phyloP scores from a whole-genome alignment of 1,284 basidiomycete species.

The Mycena citricolor region DNA sequence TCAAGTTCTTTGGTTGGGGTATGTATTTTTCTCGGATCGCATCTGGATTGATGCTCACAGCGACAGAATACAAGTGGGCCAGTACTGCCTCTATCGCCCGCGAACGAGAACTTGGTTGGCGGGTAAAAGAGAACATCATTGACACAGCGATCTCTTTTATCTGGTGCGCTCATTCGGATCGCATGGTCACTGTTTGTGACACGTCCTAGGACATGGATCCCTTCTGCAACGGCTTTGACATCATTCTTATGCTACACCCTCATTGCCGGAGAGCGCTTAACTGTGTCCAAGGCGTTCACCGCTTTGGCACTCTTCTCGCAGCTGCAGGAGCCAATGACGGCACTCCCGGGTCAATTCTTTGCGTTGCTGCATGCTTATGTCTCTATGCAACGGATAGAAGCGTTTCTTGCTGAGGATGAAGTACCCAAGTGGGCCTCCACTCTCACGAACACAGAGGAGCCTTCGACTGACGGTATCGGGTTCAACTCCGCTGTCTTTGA shows the following conservation, averaged over 20 bases:
- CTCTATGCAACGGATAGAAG: conserved; percentile 69
- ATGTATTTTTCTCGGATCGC: conserved; percentile 16
- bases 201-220: conserved; percentile 61
- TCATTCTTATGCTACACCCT: conserved; percentile 68
- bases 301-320: conserved; percentile 65
- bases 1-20: conserved; percentile 78
- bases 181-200: neutral
- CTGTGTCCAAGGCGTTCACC: conserved; percentile 70
- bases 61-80: conserved; percentile 54
- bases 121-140: conserved; percentile 62
- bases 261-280: conserved; percentile 54
- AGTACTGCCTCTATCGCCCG: conserved; percentile 47
- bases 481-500: conserved; percentile 55
- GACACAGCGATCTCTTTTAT: conserved; percentile 61
- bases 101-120: conserved; percentile 60
- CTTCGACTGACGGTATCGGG: conserved; percentile 38
- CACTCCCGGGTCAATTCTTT: conserved; percentile 60
- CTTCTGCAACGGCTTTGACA: conserved; percentile 62
- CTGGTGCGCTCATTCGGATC: conserved; percentile 40
- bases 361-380: conserved; percentile 67
- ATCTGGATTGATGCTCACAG: conserved; percentile 5
- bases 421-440: conserved; percentile 68
- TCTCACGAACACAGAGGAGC: conserved; percentile 33
- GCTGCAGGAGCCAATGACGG: conserved; percentile 64
- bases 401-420: conserved; percentile 60